These are phyloP conservation scores for Pseudomonodictys pantanalensis DNA, from an alignment of 495 filamentous ascomycete species.

Conservation along the genomic window DNA sequence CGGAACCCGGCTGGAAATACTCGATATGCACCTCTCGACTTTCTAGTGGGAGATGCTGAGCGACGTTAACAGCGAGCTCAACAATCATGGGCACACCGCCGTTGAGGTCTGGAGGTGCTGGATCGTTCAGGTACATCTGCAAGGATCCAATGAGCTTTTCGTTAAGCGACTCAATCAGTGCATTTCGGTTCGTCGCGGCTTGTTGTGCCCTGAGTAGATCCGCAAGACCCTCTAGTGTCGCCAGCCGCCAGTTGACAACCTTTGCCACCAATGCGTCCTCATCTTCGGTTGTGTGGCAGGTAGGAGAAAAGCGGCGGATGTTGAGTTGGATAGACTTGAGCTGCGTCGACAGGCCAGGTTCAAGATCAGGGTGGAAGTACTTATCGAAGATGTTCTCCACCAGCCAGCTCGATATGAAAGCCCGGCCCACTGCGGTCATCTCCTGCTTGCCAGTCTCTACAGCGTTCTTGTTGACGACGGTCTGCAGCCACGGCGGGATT, in stretches of 20 bases:
- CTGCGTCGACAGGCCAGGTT: slow-evolving; percentile 67
- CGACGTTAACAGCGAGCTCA: slow-evolving; percentile 83
- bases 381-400: slow-evolving; percentile 87
- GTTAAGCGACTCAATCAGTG: slow-evolving; percentile 66
- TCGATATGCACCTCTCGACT: slow-evolving; percentile 85
- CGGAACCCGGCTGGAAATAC: slow-evolving; percentile 72
- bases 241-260: slow-evolving; percentile 87
- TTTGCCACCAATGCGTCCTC: slow-evolving; percentile 83
- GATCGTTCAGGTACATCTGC: slow-evolving; percentile 69
- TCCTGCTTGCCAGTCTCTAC: slow-evolving; percentile 80
- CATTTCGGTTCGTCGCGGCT: slow-evolving; percentile 58
- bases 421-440: slow-evolving; percentile 94
- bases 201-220: slow-evolving; percentile 64
- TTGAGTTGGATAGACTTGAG: slow-evolving; percentile 88
- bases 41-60: slow-evolving; percentile 82
- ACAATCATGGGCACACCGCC: slow-evolving; percentile 86
- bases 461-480: slow-evolving; percentile 79
- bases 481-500: slow-evolving; percentile 74
- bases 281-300: slow-evolving; percentile 74
- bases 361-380: slow-evolving; percentile 86
- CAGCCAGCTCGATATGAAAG: slow-evolving; percentile 84
- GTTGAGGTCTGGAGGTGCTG: slow-evolving; percentile 72
- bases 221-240: slow-evolving; percentile 87
- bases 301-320: slow-evolving; percentile 70
- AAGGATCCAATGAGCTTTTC: slow-evolving; percentile 68